Percentiles rank a stretch among this genome's conserved stretches.
Conservation (phyloP, 306 rosid genomes). For the Sphenostylis stenocarpa region DNA sequence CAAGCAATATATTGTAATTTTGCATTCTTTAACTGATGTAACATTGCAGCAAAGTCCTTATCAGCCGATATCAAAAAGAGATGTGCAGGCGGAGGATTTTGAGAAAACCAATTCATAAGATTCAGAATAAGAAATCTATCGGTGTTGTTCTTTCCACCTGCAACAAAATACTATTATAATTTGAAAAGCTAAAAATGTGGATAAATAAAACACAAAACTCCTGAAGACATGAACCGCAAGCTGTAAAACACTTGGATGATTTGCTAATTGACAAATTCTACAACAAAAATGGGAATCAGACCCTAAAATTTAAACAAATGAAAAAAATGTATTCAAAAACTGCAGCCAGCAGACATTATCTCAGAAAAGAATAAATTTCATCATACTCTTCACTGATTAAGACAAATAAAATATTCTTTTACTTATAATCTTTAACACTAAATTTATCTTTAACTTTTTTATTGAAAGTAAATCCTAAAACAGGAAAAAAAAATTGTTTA, state of each 20-base stretch:
- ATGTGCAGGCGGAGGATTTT: constrained; percentile 98
- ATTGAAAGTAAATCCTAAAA: too few species aligned
- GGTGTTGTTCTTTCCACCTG: constrained; percentile 89
- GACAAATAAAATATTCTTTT: too few species aligned
- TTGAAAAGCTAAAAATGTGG: background rate
- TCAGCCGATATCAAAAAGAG: constrained; percentile 83
- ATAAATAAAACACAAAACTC: background rate
- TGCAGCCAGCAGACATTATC: too few species aligned
- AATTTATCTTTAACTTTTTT: too few species aligned
- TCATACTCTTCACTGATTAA: too few species aligned
- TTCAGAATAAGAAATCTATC: constrained; percentile 78
- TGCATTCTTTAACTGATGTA: constrained; percentile 83
- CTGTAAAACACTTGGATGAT: background rate
- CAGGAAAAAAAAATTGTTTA: too few species aligned
- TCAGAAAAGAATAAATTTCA: too few species aligned
- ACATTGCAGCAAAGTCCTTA: constrained; percentile 63
- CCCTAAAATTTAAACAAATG: too few species aligned
- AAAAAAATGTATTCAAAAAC: background rate
- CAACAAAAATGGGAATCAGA: background rate
- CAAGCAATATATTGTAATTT: constrained; percentile 88
- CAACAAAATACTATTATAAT: constrained; percentile 27
- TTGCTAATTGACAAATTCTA: background rate
- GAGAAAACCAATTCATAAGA: constrained; percentile 90
- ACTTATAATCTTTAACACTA: too few species aligned
- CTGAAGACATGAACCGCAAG: background rate